Evolutionary conservation across 345 rosid species (phyloP), one percentile per base, ranked within the genome.

Genomic region (Balakata baccata): DNA sequence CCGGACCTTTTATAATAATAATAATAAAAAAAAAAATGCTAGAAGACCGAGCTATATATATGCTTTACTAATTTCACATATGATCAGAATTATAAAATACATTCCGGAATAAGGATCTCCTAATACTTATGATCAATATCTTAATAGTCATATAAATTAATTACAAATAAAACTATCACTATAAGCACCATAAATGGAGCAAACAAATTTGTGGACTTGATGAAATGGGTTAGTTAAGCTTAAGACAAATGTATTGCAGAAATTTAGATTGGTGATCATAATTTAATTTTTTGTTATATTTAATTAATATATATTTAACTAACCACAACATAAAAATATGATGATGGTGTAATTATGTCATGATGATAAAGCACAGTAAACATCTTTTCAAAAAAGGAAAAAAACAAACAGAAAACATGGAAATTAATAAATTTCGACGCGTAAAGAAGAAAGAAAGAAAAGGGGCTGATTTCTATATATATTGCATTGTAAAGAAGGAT

Each of bases 341-440:
- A 10, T 74, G 84, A 62, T 84, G 75, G 73, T 43, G 56, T 68
- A 75, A 76, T 84, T 79, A 78, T 81, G 77, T 78, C 80, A 78
- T 64, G 81, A 63, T 78, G 77, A 73, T 77, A 71, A 72, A 67
- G 38, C 7, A 64, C 9, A 7, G 59, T 60, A 34, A 5, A 23
- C n/a, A n/a, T n/a, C n/a, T n/a, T n/a, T n/a, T n/a, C n/a, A n/a
- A n/a, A n/a, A n/a, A n/a, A n/a, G n/a, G n/a, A n/a, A n/a, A n/a
- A n/a, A n/a, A n/a, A n/a, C n/a, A n/a, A n/a, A 64, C 9, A 7
- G 59, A 29, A 34, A 5, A 23, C 5, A 64, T 23, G 34, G 2
- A 2, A 29, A 29, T 29, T 29, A 29, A 29, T 73, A 52, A 58
- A 54, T 64, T 67, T 63, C 37, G 50, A 49, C 68, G n/a, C 49